Base-by-base conservation (phyloP, 202 grass and related monocot genomes). In the Musa balbisiana region DNA sequence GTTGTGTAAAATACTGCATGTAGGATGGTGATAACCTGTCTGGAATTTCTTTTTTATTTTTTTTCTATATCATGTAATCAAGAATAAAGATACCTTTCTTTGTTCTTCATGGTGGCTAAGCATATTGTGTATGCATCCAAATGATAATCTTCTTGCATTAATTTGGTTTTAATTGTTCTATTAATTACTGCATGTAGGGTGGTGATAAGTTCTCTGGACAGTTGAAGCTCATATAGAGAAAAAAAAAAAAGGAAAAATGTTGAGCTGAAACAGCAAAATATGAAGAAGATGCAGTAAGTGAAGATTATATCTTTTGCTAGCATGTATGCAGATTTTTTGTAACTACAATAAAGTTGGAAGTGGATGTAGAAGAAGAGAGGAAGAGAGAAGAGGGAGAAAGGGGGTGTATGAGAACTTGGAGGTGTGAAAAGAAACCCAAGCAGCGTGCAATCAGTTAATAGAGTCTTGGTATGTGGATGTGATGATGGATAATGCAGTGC, bases 181-280 rank as follows among this genome's bases (percentile, higher is more conserved):
- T 11, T 55, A 52, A 49, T 25, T 70, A 51, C 9, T 3, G 56
- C 63, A 14, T 22, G 65, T 83, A 92, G 90, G 85, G 78, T 92
- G 80, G 87, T 92, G 72, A 92, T 92, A 75, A 87, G 90, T 4
- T 89, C 90, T 20, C 62, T 92, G 52, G 87, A 92, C 84, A 85
- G 69, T 29, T 92, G 79, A 89, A 26, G 2, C 3, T 10, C 15
- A 19, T 2, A n/a, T 33, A 10, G 64, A 43, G 14, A 17, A 17
- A 3, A 15, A 23, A 65, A 24, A 22, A 4, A 4, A 2, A 56
- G n/a, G 17, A 20, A 60, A 27, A 20, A 13, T 43, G 33, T 43
- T 43, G 33, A 65, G 3, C 9, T 26, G 11, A 64, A 65, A 3
- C 11, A 65, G 63, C 10, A 50, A 14, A 1, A 51, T 33, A 20